Conservation (phyloP, 176 grass and related monocot species). For the Hyparrhenia diplandra region DNA sequence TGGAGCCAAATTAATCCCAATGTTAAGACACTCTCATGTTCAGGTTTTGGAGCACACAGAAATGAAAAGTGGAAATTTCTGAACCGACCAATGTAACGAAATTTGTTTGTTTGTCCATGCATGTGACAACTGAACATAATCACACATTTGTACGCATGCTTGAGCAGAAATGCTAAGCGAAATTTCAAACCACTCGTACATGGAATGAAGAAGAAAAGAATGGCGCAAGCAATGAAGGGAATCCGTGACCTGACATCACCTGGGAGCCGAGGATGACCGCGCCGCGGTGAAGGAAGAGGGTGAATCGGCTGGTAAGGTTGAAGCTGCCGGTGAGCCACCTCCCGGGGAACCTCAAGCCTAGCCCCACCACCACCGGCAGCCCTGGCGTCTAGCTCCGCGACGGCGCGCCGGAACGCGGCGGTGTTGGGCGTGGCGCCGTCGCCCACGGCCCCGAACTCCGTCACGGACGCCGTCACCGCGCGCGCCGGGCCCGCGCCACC, state of each 20-base stretch:
- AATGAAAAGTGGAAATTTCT: not conserved
- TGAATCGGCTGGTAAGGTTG: conserved; percentile 92
- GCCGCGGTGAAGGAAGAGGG: conserved; percentile 71
- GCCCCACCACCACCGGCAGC: conserved; percentile 36
- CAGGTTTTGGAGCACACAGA: not conserved
- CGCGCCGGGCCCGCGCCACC: conserved; percentile 9
- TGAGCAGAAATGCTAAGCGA: not conserved
- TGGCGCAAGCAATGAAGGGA: not conserved
- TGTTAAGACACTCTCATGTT: not conserved
- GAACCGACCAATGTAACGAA: not conserved
- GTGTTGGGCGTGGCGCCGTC: conserved; percentile 80
- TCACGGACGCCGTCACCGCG: conserved; percentile 50
- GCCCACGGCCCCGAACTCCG: conserved; percentile 73
- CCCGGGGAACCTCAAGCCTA: conserved; percentile 73
- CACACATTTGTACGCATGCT: not conserved
- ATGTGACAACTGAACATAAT: not conserved
- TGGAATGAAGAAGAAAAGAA: not conserved
- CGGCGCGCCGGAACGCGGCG: conserved; percentile 56
- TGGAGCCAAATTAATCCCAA: not conserved
- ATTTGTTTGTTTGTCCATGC: not conserved
- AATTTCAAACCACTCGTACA: not conserved
- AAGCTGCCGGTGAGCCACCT: conserved; percentile 86
- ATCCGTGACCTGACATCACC: conserved; percentile 20
- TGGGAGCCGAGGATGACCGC: conserved; percentile 76
- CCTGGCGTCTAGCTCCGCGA: conserved; percentile 31